Evolutionary conservation across 202 grass and related monocot genomes (phyloP).

Genomic region (Sporobolus alterniflorus): DNA sequence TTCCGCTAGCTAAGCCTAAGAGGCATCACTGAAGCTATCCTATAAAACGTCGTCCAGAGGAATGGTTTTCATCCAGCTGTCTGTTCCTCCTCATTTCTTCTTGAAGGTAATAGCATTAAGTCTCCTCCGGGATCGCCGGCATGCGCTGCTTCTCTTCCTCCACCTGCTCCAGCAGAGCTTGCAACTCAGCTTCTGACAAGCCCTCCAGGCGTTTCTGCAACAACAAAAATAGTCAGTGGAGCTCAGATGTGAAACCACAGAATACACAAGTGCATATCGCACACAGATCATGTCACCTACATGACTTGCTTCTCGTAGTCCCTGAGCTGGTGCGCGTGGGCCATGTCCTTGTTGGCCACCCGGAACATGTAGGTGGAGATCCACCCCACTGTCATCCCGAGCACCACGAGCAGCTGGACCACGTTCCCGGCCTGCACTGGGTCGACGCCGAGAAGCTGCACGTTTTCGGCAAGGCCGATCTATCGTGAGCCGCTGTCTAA

Average conservation of each 20-base stretch:
- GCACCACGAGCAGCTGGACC: slow-evolving; percentile 87
- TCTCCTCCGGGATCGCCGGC: slow-evolving; percentile 22
- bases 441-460: slow-evolving; percentile 76
- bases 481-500: not conserved
- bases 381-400: slow-evolving; percentile 93
- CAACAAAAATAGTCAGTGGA: not conserved
- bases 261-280: not conserved
- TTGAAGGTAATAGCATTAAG: slow-evolving; percentile 30
- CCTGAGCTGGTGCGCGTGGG: slow-evolving; percentile 92
- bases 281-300: slow-evolving; percentile 54
- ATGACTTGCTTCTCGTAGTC: slow-evolving; percentile 98
- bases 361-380: slow-evolving; percentile 95
- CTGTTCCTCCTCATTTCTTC: slow-evolving; percentile 44
- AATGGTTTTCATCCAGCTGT: not conserved
- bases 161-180: slow-evolving; percentile 86
- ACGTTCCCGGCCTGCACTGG: slow-evolving; percentile 93
- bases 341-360: slow-evolving; percentile 99
- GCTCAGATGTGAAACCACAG: not conserved
- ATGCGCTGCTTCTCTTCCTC: slow-evolving; percentile 81
- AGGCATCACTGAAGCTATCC: slow-evolving; percentile 17
- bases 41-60: not conserved
- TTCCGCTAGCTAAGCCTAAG: slow-evolving; percentile 1
- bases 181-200: slow-evolving; percentile 79
- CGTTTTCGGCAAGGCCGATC: not conserved
- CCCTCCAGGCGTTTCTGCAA: slow-evolving; percentile 91